Evolutionary conservation across 768 basidiomycete species (phyloP).

Genomic region (Boletus vinaceobasis): DNA sequence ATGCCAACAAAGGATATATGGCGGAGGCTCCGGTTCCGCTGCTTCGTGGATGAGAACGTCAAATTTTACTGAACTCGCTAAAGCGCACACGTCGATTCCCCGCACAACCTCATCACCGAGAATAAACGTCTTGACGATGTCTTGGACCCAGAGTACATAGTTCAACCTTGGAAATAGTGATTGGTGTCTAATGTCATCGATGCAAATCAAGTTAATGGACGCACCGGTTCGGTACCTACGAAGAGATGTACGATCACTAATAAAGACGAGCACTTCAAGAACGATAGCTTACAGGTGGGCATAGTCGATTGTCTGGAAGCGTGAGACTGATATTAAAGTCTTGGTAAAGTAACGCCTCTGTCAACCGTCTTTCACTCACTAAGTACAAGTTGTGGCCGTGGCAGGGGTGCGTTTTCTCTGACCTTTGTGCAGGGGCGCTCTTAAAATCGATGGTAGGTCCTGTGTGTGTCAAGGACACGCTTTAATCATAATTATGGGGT

Average conservation of each 20-base stretch:
- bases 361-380: conserved; percentile 56
- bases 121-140: conserved; percentile 46
- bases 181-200: not conserved
- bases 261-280: not conserved
- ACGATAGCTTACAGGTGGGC: conserved; percentile 69
- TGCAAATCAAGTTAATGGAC: not conserved
- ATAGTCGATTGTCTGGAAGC: conserved; percentile 71
- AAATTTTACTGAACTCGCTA: not conserved
- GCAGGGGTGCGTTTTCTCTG: conserved; percentile 1
- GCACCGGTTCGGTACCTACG: conserved; percentile 74
- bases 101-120: conserved; percentile 28
- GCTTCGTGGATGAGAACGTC: not conserved
- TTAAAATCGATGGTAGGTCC: conserved; percentile 68
- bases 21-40: conserved; percentile 91
- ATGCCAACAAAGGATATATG: conserved; percentile 81
- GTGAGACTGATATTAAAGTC: conserved; percentile 66
- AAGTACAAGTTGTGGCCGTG: not conserved
- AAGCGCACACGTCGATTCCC: conserved; percentile 71
- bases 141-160: conserved; percentile 84
- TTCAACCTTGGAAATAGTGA: conserved; percentile 54
- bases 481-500: conserved; percentile 13
- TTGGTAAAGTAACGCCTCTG: conserved; percentile 68
- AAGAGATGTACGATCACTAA: not conserved
- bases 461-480: conserved; percentile 25
- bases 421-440: conserved; percentile 70